Conservation (phyloP, 75 land plant species). For the Sequoiadendron giganteum region DNA sequence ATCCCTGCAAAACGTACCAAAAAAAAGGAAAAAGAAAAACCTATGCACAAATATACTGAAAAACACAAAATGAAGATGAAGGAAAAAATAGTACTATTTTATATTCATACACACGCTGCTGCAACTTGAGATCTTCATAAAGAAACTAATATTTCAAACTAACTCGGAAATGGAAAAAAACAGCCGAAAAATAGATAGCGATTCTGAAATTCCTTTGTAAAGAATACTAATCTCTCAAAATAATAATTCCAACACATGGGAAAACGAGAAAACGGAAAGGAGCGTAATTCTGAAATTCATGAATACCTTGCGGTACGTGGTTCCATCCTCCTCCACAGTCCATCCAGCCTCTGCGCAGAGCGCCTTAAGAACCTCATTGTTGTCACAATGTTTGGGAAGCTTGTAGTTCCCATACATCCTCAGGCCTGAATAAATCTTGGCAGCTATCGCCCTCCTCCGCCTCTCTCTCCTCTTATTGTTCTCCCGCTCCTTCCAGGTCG, state of each 20-base stretch:
- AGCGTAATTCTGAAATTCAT: not conserved
- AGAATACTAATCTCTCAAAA: not conserved
- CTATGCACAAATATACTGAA: too few species aligned
- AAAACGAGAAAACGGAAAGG: not conserved
- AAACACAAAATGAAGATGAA: too few species aligned
- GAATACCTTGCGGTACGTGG: constrained; percentile 43
- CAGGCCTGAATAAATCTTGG: constrained; percentile 49
- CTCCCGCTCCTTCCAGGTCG: constrained; percentile 60
- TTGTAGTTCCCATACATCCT: constrained; percentile 53
- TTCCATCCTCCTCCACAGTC: constrained; percentile 53
- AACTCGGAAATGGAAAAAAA: too few species aligned
- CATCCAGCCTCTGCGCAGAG: constrained; percentile 54
- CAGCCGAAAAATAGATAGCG: not conserved
- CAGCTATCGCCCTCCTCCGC: constrained; percentile 51
- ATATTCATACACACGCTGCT: too few species aligned
- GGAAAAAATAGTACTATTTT: too few species aligned
- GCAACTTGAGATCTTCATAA: too few species aligned
- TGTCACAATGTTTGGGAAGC: constrained; percentile 62
- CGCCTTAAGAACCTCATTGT: constrained; percentile 61
- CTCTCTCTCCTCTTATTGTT: constrained; percentile 58
- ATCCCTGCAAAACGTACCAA: not conserved
- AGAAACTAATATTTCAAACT: too few species aligned
- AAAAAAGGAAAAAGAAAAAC: too few species aligned
- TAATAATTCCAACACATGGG: not conserved
- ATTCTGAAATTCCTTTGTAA: not conserved